phyloP scores from a whole-genome alignment of 2,329 filamentous ascomycete genomes.

The Seiridium cupressi region DNA sequence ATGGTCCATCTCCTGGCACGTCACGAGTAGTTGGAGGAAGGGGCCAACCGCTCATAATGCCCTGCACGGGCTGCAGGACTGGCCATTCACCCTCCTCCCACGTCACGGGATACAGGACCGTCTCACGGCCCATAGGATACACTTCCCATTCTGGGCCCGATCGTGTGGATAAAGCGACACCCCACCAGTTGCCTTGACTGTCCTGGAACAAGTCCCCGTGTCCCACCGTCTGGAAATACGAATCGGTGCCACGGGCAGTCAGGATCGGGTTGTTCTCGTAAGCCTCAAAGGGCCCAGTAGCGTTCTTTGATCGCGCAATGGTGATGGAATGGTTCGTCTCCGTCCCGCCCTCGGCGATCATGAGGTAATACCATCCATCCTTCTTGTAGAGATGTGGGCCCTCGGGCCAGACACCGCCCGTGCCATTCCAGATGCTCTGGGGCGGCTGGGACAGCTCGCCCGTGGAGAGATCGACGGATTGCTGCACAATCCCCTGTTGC shows the following conservation, averaged over 20 bases:
- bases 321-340: conserved; percentile 32
- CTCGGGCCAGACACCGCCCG: conserved; percentile 29
- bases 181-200: conserved; percentile 43
- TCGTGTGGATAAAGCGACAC: conserved; percentile 8
- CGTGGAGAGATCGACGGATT: conserved; percentile 9
- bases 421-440: conserved; percentile 27
- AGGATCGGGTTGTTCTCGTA: conserved; percentile 36
- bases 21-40: conserved; percentile 31
- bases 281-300: conserved; percentile 34
- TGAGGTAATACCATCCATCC: conserved; percentile 39
- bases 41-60: conserved; percentile 37
- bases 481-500: conserved; percentile 11
- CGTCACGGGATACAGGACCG: conserved; percentile 32
- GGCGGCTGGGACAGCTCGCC: conserved; percentile 8
- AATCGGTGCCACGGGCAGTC: conserved; percentile 26
- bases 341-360: conserved; percentile 45
- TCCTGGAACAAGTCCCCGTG: conserved; percentile 32
- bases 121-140: conserved; percentile 53
- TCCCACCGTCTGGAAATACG: conserved; percentile 29
- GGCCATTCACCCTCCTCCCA: conserved; percentile 49
- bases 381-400: conserved; percentile 38
- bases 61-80: conserved; percentile 34
- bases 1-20: conserved; percentile 26
- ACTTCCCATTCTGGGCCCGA: conserved; percentile 32
- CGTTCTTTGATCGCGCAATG: conserved; percentile 30